These are phyloP conservation scores for Hyaloperonospora arabidopsidis DNA, from an alignment of 352 stramenopile genomes.

Conservation along the genomic window DNA sequence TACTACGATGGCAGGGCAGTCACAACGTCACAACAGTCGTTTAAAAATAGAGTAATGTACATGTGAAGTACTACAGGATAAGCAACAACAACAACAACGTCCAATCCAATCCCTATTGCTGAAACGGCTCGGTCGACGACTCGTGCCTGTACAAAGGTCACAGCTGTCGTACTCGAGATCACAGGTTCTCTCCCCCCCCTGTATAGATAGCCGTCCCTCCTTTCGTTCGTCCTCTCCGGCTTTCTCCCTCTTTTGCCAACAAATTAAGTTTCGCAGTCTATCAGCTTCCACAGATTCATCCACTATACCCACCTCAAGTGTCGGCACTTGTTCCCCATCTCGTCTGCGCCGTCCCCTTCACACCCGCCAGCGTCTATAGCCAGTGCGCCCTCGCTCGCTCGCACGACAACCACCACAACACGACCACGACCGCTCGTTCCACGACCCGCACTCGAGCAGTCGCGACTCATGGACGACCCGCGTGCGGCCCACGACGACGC, in stretches of 20 bases:
- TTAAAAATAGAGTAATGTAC: too few relatives aligned
- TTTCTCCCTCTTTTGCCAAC: not conserved
- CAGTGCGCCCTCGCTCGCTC: not conserved
- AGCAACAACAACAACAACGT: too few relatives aligned
- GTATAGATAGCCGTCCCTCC: too few relatives aligned
- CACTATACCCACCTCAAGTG: conserved; percentile 2
- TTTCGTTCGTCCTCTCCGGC: not conserved
- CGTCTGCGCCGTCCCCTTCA: conserved; percentile 13
- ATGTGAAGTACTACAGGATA: too few relatives aligned
- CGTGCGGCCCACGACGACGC: conserved; percentile 22
- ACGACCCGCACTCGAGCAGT: too few relatives aligned
- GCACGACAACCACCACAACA: not conserved
- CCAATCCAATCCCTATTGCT: too few relatives aligned
- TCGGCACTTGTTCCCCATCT: conserved; percentile 16
- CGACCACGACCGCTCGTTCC: not conserved
- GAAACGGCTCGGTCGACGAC: too few relatives aligned
- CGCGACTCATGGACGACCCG: conserved; percentile 14
- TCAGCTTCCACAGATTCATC: not conserved
- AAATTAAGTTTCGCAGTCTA: conserved; percentile 1
- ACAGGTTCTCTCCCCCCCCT: not conserved
- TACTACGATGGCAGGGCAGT: too few relatives aligned
- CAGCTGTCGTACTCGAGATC: not conserved
- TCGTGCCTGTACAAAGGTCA: not conserved
- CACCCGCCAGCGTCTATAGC: conserved; percentile 14
- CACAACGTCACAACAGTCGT: too few relatives aligned